A percentile compares a stretch with the other conserved stretches of the same genome.
Conservation (phyloP, 1,284 basidiomycete genomes). For the Agaricales sp. region DNA sequence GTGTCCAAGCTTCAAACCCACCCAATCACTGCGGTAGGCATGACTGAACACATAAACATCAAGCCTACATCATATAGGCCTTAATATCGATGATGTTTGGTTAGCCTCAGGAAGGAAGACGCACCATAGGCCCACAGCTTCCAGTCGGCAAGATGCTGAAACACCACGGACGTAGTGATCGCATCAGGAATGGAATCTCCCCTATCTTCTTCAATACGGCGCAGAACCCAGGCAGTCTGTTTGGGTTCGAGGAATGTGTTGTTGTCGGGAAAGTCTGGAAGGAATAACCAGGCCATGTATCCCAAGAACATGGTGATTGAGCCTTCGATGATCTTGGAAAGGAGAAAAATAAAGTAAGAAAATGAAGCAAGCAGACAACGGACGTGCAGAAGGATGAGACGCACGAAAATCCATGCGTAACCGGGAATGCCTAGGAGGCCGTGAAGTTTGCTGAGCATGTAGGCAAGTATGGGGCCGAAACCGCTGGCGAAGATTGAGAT, state of each 20-base stretch:
- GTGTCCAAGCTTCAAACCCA: conserved; percentile 1
- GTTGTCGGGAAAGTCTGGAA: conserved; percentile 31
- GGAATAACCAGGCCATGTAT: conserved; percentile 24
- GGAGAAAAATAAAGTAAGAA: neutral
- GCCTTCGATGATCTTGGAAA: conserved; percentile 27
- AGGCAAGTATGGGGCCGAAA: conserved; percentile 26
- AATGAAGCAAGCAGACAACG: neutral
- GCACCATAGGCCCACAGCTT: conserved; percentile 32
- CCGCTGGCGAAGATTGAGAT: conserved; percentile 27
- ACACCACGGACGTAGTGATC: conserved; percentile 23
- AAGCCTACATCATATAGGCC: conserved; percentile 22
- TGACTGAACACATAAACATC: conserved; percentile 30
- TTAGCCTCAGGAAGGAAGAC: conserved; percentile 6
- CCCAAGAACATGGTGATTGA: conserved; percentile 27
- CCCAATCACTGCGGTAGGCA: conserved; percentile 23
- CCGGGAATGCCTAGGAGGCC: conserved; percentile 27
- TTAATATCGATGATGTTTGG: neutral
- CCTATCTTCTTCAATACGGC: conserved; percentile 31
- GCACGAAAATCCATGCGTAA: conserved; percentile 36
- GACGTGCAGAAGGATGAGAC: conserved; percentile 8
- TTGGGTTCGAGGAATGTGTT: conserved; percentile 29
- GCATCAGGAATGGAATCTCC: conserved; percentile 32
- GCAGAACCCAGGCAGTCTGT: conserved; percentile 28
- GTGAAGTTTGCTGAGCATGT: conserved; percentile 21
- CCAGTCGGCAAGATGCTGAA: conserved; percentile 29